phyloP scores from a whole-genome alignment of 2,329 filamentous ascomycete genomes.

The Aspergillus alliaceus region DNA sequence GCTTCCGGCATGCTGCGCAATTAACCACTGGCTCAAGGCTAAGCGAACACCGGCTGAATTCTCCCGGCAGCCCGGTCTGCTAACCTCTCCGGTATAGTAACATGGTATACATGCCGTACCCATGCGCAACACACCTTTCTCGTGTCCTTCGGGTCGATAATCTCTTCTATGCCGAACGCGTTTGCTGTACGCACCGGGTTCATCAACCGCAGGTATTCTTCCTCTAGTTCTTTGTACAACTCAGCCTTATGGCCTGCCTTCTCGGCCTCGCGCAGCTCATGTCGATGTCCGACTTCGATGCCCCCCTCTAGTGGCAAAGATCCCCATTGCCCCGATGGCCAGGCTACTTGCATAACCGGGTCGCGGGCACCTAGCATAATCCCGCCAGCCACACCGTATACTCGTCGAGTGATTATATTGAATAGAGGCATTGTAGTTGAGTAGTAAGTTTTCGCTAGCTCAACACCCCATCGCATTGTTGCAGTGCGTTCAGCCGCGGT shows the following conservation, averaged over 20 bases:
- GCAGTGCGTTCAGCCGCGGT: slow-evolving; percentile 62
- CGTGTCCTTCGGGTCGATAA: slow-evolving; percentile 63
- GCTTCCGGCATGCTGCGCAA: too few relatives aligned
- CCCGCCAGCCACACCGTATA: slow-evolving; percentile 64
- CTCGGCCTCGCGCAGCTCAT: slow-evolving; percentile 58
- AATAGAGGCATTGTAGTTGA: slow-evolving; percentile 64
- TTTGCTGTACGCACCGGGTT: slow-evolving; percentile 66
- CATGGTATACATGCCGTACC: slow-evolving; percentile 57
- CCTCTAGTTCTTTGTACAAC: slow-evolving; percentile 57
- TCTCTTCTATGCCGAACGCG: slow-evolving; percentile 64
- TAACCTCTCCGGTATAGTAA: slow-evolving; percentile 52
- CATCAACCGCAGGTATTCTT: slow-evolving; percentile 62
- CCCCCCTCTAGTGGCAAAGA: slow-evolving; percentile 63
- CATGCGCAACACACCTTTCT: slow-evolving; percentile 57
- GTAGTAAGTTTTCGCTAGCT: slow-evolving; percentile 62
- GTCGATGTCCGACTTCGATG: slow-evolving; percentile 63
- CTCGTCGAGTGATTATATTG: slow-evolving; percentile 61
- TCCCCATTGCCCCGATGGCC: slow-evolving; percentile 65
- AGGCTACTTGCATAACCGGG: slow-evolving; percentile 61
- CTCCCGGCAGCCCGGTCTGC: slow-evolving; percentile 42
- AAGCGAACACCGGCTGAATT: slow-evolving; percentile 49
- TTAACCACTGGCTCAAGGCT: slow-evolving; percentile 24
- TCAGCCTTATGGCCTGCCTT: slow-evolving; percentile 51
- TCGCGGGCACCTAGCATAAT: slow-evolving; percentile 65
- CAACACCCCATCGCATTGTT: slow-evolving; percentile 65